Conservation (phyloP, 169 alveolate species). For the Eimeria brunetti region DNA sequence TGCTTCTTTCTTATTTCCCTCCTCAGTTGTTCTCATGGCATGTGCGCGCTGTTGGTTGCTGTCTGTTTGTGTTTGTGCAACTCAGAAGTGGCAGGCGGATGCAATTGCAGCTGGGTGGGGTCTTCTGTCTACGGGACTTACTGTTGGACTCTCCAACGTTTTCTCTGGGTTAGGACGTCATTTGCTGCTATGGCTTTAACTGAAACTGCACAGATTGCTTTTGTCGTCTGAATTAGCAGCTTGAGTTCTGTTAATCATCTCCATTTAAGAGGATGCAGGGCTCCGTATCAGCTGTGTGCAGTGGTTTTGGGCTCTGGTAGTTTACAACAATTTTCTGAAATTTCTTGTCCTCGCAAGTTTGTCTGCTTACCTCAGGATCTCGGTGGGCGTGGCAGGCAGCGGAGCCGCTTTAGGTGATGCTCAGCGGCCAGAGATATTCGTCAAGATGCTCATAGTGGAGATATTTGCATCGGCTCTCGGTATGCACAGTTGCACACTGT, state of each 20-base stretch:
- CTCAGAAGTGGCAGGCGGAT: slow-evolving; percentile 85
- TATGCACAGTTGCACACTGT: slow-evolving; percentile 57
- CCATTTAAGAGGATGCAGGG: neutral
- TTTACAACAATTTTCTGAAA: neutral
- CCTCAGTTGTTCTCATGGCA: neutral
- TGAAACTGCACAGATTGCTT: neutral
- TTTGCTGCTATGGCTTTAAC: slow-evolving; percentile 12
- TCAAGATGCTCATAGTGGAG: slow-evolving; percentile 98
- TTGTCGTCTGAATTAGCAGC: neutral
- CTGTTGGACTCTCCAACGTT: slow-evolving; percentile 99
- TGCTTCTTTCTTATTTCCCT: neutral
- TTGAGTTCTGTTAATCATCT: neutral
- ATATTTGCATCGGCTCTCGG: slow-evolving; percentile 99
- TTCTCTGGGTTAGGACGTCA: slow-evolving; percentile 95
- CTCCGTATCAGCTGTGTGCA: neutral
- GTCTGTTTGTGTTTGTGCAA: neutral
- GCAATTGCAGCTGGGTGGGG: slow-evolving; percentile 95
- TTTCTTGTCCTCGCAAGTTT: neutral
- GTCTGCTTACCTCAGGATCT: slow-evolving; percentile 75
- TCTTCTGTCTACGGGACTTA: slow-evolving; percentile 97
- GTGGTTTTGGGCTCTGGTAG: neutral
- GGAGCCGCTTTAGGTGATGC: slow-evolving; percentile 99
- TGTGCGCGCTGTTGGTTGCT: neutral
- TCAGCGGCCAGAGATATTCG: slow-evolving; percentile 99
- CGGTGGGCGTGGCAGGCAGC: slow-evolving; percentile 99